Evolutionary conservation across 1,284 basidiomycete species (phyloP), one percentile per base, ranked within the genome.

Genomic region (Wallemia hederae): DNA sequence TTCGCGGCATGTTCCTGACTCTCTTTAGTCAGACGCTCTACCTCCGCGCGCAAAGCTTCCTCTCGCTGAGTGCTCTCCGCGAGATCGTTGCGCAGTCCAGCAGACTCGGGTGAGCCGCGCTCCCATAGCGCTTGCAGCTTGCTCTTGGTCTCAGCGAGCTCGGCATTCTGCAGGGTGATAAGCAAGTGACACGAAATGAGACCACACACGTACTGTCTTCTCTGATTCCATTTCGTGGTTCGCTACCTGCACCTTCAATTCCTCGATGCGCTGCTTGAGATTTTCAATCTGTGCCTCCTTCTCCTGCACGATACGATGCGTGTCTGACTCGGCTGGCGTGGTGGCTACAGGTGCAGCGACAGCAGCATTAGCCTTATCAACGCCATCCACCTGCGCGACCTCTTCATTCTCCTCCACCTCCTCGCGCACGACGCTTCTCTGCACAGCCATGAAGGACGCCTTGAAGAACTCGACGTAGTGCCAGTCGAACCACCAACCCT

Each of bases 401-500:
- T 49, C n/a, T n/a, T 14, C n/a, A 7, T 5, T n/a, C 5, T 49
- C 39, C 39, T 49, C 39, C 11, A 49, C n/a, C 3, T 49, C 39
- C n/a, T 49, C 39, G 3, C 39, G 11, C 14, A 49, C n/a, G 3
- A 49, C 39, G 19, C 39, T 49, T n/a, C 39, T 49, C n/a, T 49
- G 39, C 11, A 49, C 39, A 5, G 39, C 39, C 39, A 49, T 49
- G 39, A 49, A 49, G 9, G 39, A 63, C 14, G 14, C 88, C 72
- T 97, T 96, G 83, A 89, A 91, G 69, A 97, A 98, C 70, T 98
- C 92, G n/a, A 96, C 82, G 72, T 97, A 98, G 1, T 82, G 78
- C 88, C 90, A 97, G 69, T 97, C 90, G 68, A 98, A 87, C 92
- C 91, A 98, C 29, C 96, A 74, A 69, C 91, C 91, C n/a, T 79